Evolutionary conservation across 306 rosid species (phyloP), one percentile per base, ranked within the genome.

Genomic region (Castanea sativa): DNA sequence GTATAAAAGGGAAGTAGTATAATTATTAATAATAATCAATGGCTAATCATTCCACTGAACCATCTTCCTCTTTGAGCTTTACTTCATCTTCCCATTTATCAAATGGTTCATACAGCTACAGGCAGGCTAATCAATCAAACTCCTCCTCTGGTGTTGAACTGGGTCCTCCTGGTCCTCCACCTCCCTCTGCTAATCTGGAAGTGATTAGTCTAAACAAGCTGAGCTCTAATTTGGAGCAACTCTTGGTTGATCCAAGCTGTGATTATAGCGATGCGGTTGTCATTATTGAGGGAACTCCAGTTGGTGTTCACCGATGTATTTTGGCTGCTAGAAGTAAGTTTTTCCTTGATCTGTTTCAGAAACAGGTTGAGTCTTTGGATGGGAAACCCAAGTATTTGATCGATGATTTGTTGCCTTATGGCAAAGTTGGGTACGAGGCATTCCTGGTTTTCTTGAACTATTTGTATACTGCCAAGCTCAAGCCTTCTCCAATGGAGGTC

Each of bases 31-130:
- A 5, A 81, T 32, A 33, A 75, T 52, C 41, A 76, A 92, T 92
- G 99, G 98, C 93, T 70, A 72, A 72, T 49, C 16, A 49, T 78
- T 91, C 94, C 20, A 58, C 83, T 21, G 99, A 93, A 80, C 97
- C 94, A 29, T 91, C 99, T 6, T 89, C 98, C 18, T 93, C 99
- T 79, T 80, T 95, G 86, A 95, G 98, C 90, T 90, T 89, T 69
- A 90, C 97, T 27, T 92, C 97, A 51, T 85, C 96, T 79, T 89
- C 98, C 65, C 81, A 78, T 63, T 51, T 88, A 68, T 88, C 99
- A 21, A 95, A 95, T 88, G 97, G 90, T 55, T 91, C 97, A 0
- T 74, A 81, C 77, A 73, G 16, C 53, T 49, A 81, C 77, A 75
- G 81, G 81, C 89, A 87, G 76, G 92, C 89, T 83, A 49, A 49